phyloP scores from a whole-genome alignment of 1,284 basidiomycete species.

The Marasmius tenuissimus region DNA sequence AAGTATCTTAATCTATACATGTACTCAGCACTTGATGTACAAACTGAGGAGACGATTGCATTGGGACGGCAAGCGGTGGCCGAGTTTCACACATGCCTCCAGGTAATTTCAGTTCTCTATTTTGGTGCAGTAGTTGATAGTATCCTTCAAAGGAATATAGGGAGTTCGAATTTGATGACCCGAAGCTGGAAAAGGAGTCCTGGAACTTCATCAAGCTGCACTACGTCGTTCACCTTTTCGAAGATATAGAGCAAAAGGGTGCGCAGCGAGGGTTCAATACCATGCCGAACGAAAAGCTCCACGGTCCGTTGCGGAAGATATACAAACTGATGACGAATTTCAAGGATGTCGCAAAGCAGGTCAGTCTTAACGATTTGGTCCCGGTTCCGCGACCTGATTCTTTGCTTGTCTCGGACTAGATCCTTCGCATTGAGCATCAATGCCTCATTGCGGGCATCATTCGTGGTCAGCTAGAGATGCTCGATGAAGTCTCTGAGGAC shows the following conservation, averaged over 20 bases:
- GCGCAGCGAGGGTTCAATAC: constrained; percentile 22
- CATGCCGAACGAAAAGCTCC: constrained; percentile 23
- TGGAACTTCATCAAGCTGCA: constrained; percentile 26
- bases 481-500: no score
- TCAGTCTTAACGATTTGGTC: constrained; percentile 4
- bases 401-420: no score
- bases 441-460: no score
- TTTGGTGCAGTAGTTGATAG: no score
- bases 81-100: background rate
- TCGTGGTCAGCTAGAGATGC: no score
- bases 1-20: constrained; percentile 7
- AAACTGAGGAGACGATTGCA: background rate
- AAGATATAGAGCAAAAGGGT: no score
- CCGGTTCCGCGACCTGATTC: background rate
- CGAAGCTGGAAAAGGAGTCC: no score
- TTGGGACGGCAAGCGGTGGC: background rate
- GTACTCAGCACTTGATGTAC: constrained; percentile 4
- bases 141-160: no score
- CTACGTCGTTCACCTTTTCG: constrained; percentile 17
- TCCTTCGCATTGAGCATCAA: constrained; percentile 22
- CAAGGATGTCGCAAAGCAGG: constrained; percentile 13
- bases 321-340: constrained; percentile 15
- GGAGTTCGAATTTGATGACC: no score
- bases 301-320: constrained; percentile 12
- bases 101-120: no score